These are phyloP conservation scores for Globisporangium cystogenes DNA, from an alignment of 352 stramenopile species.

Conservation along the genomic window DNA sequence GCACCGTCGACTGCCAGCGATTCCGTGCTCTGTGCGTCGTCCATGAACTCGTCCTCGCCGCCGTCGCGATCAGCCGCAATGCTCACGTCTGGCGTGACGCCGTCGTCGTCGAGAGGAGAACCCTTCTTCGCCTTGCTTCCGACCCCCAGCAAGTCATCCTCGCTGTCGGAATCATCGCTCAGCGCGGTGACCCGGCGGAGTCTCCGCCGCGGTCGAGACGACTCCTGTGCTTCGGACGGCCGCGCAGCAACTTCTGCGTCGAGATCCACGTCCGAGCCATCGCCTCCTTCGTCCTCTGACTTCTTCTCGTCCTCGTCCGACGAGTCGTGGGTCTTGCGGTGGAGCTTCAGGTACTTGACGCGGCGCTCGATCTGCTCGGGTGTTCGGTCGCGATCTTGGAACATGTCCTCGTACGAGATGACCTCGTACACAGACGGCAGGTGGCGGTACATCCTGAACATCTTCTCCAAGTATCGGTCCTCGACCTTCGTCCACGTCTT, in stretches of 20 bases:
- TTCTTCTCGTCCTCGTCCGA: constrained; percentile 32
- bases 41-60: neutral
- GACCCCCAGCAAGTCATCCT: constrained; percentile 30
- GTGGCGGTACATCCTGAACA: constrained; percentile 74
- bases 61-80: neutral
- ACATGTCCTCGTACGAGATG: constrained; percentile 89
- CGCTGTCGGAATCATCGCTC: constrained; percentile 33
- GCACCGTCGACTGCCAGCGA: constrained; percentile 4
- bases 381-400: constrained; percentile 81
- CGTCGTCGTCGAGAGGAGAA: neutral
- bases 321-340: constrained; percentile 65
- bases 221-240: constrained; percentile 19
- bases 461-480: constrained; percentile 74
- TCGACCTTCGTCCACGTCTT: constrained; percentile 85
- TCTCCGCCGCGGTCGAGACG: constrained; percentile 26
- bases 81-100: neutral
- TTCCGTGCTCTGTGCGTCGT: neutral
- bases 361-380: constrained; percentile 81
- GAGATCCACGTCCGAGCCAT: constrained; percentile 13
- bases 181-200: constrained; percentile 38
- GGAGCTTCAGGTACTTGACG: constrained; percentile 77
- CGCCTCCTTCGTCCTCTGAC: constrained; percentile 6
- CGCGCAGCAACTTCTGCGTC: constrained; percentile 10
- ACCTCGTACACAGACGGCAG: constrained; percentile 83
- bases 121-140: neutral